Evolutionary conservation across 1,284 basidiomycete genomes (phyloP).

Genomic region (Boletus sp.): DNA sequence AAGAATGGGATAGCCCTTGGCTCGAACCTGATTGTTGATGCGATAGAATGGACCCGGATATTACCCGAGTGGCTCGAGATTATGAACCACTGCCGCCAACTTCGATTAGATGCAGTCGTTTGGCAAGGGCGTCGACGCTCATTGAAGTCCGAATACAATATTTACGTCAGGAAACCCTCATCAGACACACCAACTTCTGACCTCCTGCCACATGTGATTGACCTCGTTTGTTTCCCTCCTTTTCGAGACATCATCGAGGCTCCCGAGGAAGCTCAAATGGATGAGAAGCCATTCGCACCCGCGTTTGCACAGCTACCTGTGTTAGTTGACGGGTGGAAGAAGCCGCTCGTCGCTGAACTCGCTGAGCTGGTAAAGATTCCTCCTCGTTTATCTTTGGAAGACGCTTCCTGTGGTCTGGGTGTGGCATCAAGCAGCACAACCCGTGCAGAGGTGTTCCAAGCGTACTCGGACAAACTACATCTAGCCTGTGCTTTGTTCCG

Average conservation of each 20-base stretch:
- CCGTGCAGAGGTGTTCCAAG: too few species aligned
- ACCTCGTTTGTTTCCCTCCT: conserved; percentile 12
- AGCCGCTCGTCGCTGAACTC: conserved; percentile 8
- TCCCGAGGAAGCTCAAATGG: conserved; percentile 3
- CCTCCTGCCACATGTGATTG: conserved; percentile 14
- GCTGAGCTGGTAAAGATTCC: conserved; percentile 8
- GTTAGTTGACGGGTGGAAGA: conserved; percentile 13
- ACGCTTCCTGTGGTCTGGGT: background rate
- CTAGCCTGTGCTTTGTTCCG: conserved; percentile 10
- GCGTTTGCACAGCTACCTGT: conserved; percentile 13
- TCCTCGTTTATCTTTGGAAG: background rate
- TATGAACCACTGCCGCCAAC: conserved; percentile 3
- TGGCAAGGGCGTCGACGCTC: conserved; percentile 6
- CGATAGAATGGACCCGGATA: conserved; percentile 15
- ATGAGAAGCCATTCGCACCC: conserved; percentile 1
- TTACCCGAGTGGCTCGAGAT: conserved; percentile 4
- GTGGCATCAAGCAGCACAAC: background rate
- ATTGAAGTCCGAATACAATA: conserved; percentile 2
- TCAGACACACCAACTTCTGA: conserved; percentile 1
- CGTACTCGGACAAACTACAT: background rate
- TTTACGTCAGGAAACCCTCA: conserved; percentile 1
- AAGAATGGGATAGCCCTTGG: too few species aligned
- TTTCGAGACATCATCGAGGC: conserved; percentile 13
- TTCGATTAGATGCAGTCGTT: background rate
- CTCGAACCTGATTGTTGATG: background rate